A percentile compares a stretch with the other conserved stretches of the same genome.
These are phyloP conservation scores for Geoglossum cookeanum DNA, from an alignment of 2,329 filamentous ascomycete species.

Conservation along the genomic window DNA sequence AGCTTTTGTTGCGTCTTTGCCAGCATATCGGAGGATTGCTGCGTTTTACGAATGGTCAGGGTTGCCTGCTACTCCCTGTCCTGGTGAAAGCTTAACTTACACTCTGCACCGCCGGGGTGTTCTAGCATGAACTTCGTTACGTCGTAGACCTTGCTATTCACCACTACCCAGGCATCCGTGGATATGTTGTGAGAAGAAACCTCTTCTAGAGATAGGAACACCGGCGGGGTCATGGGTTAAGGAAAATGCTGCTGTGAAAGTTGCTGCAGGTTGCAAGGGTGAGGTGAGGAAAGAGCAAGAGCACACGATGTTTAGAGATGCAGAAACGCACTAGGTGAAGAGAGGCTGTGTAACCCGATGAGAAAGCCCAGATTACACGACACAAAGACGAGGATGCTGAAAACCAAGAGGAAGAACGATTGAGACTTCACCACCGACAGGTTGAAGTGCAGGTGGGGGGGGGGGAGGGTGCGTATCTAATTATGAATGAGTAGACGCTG, in stretches of 20 bases:
- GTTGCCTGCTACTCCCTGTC: neutral
- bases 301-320: neutral
- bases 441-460: too few species aligned
- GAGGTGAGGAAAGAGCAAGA: neutral
- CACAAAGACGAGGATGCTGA: too few species aligned
- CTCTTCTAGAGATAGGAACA: constrained; percentile 23
- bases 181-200: constrained; percentile 29
- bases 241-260: too few species aligned
- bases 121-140: constrained; percentile 45
- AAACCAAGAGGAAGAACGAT: too few species aligned
- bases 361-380: too few species aligned
- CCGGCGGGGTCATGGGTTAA: constrained; percentile 15
- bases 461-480: too few species aligned
- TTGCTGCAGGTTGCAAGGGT: neutral
- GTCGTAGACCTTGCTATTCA: constrained; percentile 49
- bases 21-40: constrained; percentile 32
- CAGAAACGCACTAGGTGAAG: neutral
- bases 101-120: constrained; percentile 39
- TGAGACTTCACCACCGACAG: too few species aligned
- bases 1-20: constrained; percentile 32
- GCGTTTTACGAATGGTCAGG: neutral
- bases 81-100: constrained; percentile 17
- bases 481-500: too few species aligned
- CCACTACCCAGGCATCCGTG: constrained; percentile 44
- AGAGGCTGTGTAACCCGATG: neutral